These are phyloP conservation scores for Penicillium glabrum DNA, from an alignment of 2,329 filamentous ascomycete genomes.

Conservation along the genomic window DNA sequence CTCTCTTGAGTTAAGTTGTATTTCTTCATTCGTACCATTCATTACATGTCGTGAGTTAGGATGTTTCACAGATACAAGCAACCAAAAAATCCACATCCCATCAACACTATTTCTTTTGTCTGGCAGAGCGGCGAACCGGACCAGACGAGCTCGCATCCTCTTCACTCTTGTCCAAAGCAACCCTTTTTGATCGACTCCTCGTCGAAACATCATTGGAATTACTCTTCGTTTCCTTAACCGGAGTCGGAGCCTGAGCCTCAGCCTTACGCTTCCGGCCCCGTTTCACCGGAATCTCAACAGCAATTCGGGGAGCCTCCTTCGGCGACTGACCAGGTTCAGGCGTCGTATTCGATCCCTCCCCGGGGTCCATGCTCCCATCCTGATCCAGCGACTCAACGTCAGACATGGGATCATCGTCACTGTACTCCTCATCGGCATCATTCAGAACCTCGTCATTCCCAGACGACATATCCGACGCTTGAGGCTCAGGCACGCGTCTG, in stretches of 20 bases:
- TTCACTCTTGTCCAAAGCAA: slow-evolving; percentile 23
- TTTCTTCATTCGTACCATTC: slow-evolving; percentile 9
- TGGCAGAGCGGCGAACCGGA: slow-evolving; percentile 29
- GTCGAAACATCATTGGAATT: not conserved
- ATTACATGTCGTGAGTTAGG: slow-evolving; percentile 11
- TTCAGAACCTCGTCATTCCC: slow-evolving; percentile 8
- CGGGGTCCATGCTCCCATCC: slow-evolving; percentile 15
- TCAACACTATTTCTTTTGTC: slow-evolving; percentile 26
- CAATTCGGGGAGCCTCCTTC: not conserved
- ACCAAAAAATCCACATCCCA: not conserved
- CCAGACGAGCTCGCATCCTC: slow-evolving; percentile 12
- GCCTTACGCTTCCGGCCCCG: slow-evolving; percentile 20
- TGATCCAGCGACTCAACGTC: slow-evolving; percentile 15
- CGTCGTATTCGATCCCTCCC: slow-evolving; percentile 23
- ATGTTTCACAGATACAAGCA: not conserved
- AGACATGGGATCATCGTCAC: slow-evolving; percentile 17
- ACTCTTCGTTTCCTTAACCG: slow-evolving; percentile 7
- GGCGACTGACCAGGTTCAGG: slow-evolving; percentile 18
- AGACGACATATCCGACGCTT: not conserved
- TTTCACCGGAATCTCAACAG: slow-evolving; percentile 9
- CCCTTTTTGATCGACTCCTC: slow-evolving; percentile 23
- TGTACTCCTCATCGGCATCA: not conserved
- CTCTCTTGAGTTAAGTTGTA: slow-evolving; percentile 9
- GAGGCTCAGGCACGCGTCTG: slow-evolving; percentile 1
- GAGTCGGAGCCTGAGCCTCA: slow-evolving; percentile 13